Conservation (phyloP, 345 rosid species). For the Eucalyptus cloeziana region DNA sequence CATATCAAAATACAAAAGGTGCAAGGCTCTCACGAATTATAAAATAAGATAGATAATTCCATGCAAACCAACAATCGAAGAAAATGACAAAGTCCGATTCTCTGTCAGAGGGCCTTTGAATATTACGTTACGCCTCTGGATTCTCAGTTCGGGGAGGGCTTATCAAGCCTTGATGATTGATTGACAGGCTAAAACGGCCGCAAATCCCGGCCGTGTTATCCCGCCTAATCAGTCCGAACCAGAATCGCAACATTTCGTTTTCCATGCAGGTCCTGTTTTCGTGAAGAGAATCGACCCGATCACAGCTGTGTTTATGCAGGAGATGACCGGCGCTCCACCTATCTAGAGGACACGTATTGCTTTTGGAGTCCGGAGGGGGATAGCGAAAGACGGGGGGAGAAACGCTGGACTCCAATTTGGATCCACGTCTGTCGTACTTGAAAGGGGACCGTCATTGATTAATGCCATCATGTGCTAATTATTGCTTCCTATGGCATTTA, state of each 20-base stretch:
- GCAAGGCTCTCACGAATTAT: not conserved
- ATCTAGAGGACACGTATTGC: not conserved
- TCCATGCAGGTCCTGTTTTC: not conserved
- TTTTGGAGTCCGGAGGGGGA: not conserved
- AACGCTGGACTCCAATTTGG: not conserved
- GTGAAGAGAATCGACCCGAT: not conserved
- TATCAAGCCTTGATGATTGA: not conserved
- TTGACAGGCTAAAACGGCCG: not conserved
- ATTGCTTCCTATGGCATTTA: not conserved
- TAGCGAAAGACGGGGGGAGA: not conserved
- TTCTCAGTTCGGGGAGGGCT: not conserved
- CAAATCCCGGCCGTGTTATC: conserved; percentile 9
- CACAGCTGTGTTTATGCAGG: not conserved
- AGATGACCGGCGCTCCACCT: not conserved
- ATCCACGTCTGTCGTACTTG: not conserved
- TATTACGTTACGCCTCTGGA: not conserved
- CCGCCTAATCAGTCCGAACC: not conserved
- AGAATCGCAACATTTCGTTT: not conserved
- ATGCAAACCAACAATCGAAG: not conserved
- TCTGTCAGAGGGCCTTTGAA: not conserved
- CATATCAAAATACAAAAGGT: not conserved
- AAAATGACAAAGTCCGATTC: not conserved
- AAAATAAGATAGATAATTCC: not conserved
- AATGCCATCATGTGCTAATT: not conserved
- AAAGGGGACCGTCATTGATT: not conserved